A percentile compares a stretch with the other conserved stretches of the same genome.
These are phyloP conservation scores for Sechiopsis laciniata DNA, from an alignment of 306 rosid genomes.

Conservation along the genomic window DNA sequence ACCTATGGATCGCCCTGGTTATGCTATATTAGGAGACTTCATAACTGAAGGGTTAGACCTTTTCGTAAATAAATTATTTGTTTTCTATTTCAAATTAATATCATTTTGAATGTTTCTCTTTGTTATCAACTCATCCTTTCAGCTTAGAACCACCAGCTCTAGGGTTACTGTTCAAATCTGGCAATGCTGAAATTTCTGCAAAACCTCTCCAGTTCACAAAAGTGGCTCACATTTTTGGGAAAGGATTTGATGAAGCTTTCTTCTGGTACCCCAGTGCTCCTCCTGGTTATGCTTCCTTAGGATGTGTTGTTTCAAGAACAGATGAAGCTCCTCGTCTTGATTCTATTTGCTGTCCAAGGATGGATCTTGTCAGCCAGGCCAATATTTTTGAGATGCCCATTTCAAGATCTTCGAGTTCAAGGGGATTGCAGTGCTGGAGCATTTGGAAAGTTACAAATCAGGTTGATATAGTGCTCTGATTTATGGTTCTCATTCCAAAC, in stretches of 20 bases:
- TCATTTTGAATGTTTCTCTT: conserved; percentile 12
- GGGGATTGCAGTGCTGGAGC: conserved; percentile 86
- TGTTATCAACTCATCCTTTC: conserved; percentile 30
- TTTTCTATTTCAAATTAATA: neutral
- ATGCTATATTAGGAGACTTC: conserved; percentile 85
- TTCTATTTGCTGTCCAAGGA: conserved; percentile 84
- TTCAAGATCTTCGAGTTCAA: conserved; percentile 75
- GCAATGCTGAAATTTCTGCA: conserved; percentile 70
- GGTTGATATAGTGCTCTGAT: conserved; percentile 21
- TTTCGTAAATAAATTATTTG: conserved; percentile 17
- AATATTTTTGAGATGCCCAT: conserved; percentile 73
- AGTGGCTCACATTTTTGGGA: conserved; percentile 71
- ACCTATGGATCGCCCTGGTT: conserved; percentile 68
- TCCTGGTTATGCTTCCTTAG: conserved; percentile 95
- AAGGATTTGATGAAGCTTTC: conserved; percentile 81
- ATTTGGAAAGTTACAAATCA: conserved; percentile 97
- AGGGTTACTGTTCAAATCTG: conserved; percentile 77
- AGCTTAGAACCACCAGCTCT: conserved; percentile 95
- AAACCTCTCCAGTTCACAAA: conserved; percentile 91
- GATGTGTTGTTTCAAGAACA: conserved; percentile 74
- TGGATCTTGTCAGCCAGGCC: conserved; percentile 96
- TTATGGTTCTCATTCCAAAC: conserved; percentile 8
- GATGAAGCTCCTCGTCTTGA: conserved; percentile 68
- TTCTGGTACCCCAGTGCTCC: conserved; percentile 98
- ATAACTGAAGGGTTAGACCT: conserved; percentile 83